Evolutionary conservation across 805 yeast species (phyloP).

Genomic region (Kregervanrija fluxuum): DNA sequence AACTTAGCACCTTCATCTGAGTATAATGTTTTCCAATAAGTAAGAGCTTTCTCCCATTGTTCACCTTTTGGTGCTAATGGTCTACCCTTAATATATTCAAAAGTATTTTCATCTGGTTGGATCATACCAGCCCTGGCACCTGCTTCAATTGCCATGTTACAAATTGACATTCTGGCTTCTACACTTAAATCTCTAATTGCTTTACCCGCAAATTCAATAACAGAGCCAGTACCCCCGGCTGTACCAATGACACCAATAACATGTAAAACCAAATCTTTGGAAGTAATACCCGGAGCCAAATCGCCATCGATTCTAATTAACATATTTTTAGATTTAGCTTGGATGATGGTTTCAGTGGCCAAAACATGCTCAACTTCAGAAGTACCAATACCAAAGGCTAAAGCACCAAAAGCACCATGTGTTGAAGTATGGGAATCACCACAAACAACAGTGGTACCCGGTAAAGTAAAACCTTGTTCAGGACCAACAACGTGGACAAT

Average conservation of each 20-base stretch:
- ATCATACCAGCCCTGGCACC: constrained; percentile 99
- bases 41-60: constrained; percentile 91
- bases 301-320: constrained; percentile 80
- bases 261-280: constrained; percentile 90
- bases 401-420: constrained; percentile 96
- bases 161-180: constrained; percentile 99
- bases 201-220: constrained; percentile 93
- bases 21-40: constrained; percentile 83
- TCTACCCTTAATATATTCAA: constrained; percentile 83
- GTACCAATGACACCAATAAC: constrained; percentile 97
- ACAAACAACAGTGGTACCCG: constrained; percentile 98
- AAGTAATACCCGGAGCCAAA: constrained; percentile 82
- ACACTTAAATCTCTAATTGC: constrained; percentile 85
- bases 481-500: constrained; percentile 99
- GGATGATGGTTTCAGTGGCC: constrained; percentile 95
- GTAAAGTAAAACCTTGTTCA: constrained; percentile 96
- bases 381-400: constrained; percentile 98
- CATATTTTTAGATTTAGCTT: constrained; percentile 95
- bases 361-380: constrained; percentile 98
- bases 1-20: constrained; percentile 88
- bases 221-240: constrained; percentile 98
- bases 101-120: constrained; percentile 86
- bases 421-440: constrained; percentile 99
- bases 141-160: constrained; percentile 98
- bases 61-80: constrained; percentile 92